Conservation (phyloP, 2,329 filamentous ascomycete genomes). For the Aspergillus fischeri region DNA sequence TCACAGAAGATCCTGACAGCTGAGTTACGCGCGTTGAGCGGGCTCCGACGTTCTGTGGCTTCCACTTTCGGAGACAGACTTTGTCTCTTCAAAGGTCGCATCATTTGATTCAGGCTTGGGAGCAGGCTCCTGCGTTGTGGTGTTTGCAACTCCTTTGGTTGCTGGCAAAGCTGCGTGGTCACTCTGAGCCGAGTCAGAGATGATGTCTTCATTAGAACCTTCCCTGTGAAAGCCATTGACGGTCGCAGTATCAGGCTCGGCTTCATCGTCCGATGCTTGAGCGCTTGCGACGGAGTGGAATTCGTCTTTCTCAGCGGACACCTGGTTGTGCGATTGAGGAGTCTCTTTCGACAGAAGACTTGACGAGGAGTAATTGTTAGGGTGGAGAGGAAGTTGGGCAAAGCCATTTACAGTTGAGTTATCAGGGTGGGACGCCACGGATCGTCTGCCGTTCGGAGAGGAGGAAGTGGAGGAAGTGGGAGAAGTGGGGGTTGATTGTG, state of each 20-base stretch:
- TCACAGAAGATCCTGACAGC: background rate
- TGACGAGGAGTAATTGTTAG: conserved; percentile 7
- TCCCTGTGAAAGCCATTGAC: conserved; percentile 5
- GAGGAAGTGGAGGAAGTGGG: conserved; percentile 21
- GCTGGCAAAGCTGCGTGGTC: background rate
- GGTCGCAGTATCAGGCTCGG: conserved; percentile 7
- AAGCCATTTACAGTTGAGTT: conserved; percentile 15
- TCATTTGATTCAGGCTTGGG: background rate
- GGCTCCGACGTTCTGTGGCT: background rate
- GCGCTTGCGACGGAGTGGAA: conserved; percentile 39
- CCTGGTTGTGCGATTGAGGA: conserved; percentile 11
- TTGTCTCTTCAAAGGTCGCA: background rate
- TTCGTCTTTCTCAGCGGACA: conserved; percentile 31
- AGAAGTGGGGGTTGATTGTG: conserved; percentile 16
- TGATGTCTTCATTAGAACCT: background rate
- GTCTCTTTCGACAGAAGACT: conserved; percentile 11
- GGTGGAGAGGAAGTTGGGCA: conserved; percentile 13
- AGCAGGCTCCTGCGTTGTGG: background rate
- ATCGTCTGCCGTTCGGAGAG: conserved; percentile 21
- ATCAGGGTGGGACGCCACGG: conserved; percentile 19
- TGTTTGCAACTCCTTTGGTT: background rate
- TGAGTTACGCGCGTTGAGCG: background rate
- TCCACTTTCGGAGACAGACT: background rate
- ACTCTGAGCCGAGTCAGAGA: background rate
- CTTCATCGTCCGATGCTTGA: conserved; percentile 26